Base-by-base conservation (phyloP, 129 eudicot species). In the Lonicera japonica region DNA sequence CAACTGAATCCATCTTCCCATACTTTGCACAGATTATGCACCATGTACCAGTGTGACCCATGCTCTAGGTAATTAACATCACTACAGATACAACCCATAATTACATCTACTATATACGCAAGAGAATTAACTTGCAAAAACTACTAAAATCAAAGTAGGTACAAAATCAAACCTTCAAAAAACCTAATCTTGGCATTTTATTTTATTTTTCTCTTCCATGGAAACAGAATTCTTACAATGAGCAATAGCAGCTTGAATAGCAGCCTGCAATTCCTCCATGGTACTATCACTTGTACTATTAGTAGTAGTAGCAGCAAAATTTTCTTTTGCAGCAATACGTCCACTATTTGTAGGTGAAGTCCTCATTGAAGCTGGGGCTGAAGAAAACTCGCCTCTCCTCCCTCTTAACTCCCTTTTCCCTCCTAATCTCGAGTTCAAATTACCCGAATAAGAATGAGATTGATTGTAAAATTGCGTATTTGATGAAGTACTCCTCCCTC, bases 201-300 rank as follows among this genome's bases (percentile, higher is more conserved):
- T 66, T 63, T 78, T 78, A 21, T 79, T 66, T 63, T 78, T 78
- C 25, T 79, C 84, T 54, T 90, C 89, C 60, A 67, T 45, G 39
- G 87, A 75, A 66, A 74, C 79, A n/a, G 97, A 91, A 8, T 84
- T 91, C 84, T 91, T 91, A 80, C 97, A 91, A 71, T 91, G 95
- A 79, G 97, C 82, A 65, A 91, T 91, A 20, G 95, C 97, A 70
- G 97, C 95, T 76, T 87, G 94, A 79, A 91, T 91, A 6, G 97
- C 95, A 54, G 95, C 86, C 57, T 91, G 95, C 54, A 91, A 60
- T 54, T 91, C 97, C 61, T 91, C 97, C 95, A 91, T 91, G 53
- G 90, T 79, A 62, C 95, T 87, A 56, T 91, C 95, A 73, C 86
- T 84, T 43, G 50, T 43, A 43, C 5, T 1, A 43, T 10, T 43